Conservation (phyloP, 2,329 filamentous ascomycete genomes). For the Alternaria metachromatica region DNA sequence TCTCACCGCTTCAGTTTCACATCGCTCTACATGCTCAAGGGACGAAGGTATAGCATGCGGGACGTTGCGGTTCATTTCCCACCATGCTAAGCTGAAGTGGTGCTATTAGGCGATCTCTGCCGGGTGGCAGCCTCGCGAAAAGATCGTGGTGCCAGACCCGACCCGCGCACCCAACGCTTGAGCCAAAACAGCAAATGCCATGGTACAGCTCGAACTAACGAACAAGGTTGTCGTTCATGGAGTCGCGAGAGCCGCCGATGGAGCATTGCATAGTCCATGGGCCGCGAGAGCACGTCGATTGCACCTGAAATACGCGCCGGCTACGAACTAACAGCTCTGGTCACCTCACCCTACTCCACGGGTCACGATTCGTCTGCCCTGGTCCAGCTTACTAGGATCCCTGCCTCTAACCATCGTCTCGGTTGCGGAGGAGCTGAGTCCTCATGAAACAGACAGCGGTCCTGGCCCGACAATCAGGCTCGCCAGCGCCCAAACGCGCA, state of each 20-base stretch:
- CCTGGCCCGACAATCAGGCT: constrained; percentile 25
- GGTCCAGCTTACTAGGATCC: constrained; percentile 9
- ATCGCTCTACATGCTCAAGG: constrained; percentile 2
- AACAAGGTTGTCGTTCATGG: constrained; percentile 9
- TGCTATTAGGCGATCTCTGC: constrained; percentile 6
- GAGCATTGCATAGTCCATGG: constrained; percentile 4
- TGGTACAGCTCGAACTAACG: constrained; percentile 3
- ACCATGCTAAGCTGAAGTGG: constrained; percentile 4
- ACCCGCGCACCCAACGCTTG: constrained; percentile 19
- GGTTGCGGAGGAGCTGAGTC: constrained; percentile 20
- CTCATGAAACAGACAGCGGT: constrained; percentile 21
- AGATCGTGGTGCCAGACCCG: neutral
- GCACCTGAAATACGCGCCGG: constrained; percentile 12
- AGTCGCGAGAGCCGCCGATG: constrained; percentile 14
- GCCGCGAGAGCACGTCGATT: neutral
- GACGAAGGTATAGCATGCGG: neutral
- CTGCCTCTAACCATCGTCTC: constrained; percentile 19
- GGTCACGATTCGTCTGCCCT: constrained; percentile 12
- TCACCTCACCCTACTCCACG: constrained; percentile 4
- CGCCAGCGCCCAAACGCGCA: constrained; percentile 25
- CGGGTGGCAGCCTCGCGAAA: constrained; percentile 16
- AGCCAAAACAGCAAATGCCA: constrained; percentile 32
- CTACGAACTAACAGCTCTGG: constrained; percentile 7
- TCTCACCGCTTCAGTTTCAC: constrained; percentile 32
- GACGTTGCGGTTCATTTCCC: neutral